A percentile compares a stretch with the other conserved stretches of the same genome.
Conservation (phyloP, 352 stramenopile genomes). For the Plasmopara viticola region DNA sequence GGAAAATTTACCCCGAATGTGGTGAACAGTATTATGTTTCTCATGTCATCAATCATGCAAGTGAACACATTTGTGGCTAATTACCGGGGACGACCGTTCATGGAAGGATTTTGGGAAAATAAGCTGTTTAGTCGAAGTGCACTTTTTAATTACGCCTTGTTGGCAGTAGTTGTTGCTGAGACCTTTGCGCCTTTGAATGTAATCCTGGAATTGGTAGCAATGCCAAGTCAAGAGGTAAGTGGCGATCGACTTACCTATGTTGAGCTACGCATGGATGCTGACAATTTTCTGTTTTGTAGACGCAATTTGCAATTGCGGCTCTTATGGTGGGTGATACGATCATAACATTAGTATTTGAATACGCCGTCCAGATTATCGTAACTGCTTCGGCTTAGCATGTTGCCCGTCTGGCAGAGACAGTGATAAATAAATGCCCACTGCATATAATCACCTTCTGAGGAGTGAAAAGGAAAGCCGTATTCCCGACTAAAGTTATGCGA, state of each 20-base stretch:
- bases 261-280: slow-evolving; percentile 1
- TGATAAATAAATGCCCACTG: too few species aligned
- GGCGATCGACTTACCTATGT: neutral
- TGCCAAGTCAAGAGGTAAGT: slow-evolving; percentile 60
- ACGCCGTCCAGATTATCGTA: slow-evolving; percentile 28
- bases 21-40: slow-evolving; percentile 98
- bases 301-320: slow-evolving; percentile 33
- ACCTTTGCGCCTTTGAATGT: slow-evolving; percentile 87
- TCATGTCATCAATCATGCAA: slow-evolving; percentile 91
- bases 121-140: slow-evolving; percentile 88
- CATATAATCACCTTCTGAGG: too few species aligned
- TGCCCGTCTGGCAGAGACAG: too few species aligned
- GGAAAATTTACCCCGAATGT: slow-evolving; percentile 96
- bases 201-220: slow-evolving; percentile 86
- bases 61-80: slow-evolving; percentile 98
- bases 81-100: slow-evolving; percentile 98
- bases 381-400: slow-evolving; percentile 9
- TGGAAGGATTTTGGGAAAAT: slow-evolving; percentile 96
- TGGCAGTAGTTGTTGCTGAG: slow-evolving; percentile 87
- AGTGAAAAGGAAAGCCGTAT: too few species aligned
- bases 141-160: slow-evolving; percentile 65
- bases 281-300: slow-evolving; percentile 22
- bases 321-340: slow-evolving; percentile 54
- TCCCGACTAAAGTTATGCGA: too few species aligned
- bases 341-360: slow-evolving; percentile 44